Percentiles rank a stretch among this genome's conserved stretches.
Evolutionary conservation across 2,329 filamentous ascomycete genomes (phyloP).

Genomic region (Colletotrichum plurivorum): DNA sequence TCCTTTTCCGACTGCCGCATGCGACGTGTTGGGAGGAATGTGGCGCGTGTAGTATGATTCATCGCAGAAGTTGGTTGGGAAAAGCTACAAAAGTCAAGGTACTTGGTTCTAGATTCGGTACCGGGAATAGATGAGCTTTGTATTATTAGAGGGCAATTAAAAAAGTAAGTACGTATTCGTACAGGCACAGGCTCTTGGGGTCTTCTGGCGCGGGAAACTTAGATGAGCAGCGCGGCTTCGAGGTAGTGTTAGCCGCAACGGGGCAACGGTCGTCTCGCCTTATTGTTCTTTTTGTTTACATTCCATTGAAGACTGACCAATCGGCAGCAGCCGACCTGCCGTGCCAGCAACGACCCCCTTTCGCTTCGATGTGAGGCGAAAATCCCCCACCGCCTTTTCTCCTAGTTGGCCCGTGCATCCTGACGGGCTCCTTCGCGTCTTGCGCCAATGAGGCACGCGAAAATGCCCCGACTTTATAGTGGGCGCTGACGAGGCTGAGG

Average conservation of each 20-base stretch:
- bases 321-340: constrained; percentile 33
- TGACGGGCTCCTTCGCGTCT: background rate
- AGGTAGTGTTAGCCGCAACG: background rate
- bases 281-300: constrained; percentile 37
- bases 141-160: constrained; percentile 2
- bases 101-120: constrained; percentile 16
- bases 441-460: constrained; percentile 7
- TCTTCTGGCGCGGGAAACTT: too few species aligned
- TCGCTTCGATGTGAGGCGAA: background rate
- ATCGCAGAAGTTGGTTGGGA: background rate
- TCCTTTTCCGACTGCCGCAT: background rate
- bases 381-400: constrained; percentile 18
- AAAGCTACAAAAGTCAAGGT: constrained; percentile 19
- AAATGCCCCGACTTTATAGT: background rate
- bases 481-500: background rate
- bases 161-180: background rate
- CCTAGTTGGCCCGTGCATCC: background rate
- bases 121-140: constrained; percentile 10
- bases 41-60: constrained; percentile 6
- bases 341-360: too few species aligned
- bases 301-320: constrained; percentile 8
- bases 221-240: too few species aligned
- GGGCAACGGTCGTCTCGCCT: constrained; percentile 16
- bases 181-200: background rate
- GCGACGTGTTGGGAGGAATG: background rate